phyloP scores from a whole-genome alignment of 257 asterid species.

The Lavandula angustifolia region DNA sequence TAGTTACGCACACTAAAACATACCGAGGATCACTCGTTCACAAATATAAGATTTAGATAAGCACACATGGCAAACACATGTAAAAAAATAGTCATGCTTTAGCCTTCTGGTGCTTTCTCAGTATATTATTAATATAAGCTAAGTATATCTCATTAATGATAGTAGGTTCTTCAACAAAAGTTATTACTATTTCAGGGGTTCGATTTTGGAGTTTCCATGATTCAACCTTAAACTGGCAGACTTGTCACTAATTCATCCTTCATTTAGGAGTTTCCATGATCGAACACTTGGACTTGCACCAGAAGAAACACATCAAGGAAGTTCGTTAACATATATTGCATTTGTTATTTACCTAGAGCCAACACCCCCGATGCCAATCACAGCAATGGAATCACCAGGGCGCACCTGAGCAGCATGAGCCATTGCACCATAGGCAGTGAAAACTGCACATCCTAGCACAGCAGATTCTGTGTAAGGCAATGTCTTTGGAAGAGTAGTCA shows the following conservation, averaged over 20 bases:
- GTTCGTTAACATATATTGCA: background rate
- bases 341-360: conserved; percentile 78
- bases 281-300: conserved; percentile 6
- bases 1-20: background rate
- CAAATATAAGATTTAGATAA: background rate
- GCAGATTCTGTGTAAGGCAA: conserved; percentile 95
- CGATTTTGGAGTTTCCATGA: background rate
- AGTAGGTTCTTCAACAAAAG: background rate
- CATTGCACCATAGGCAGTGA: conserved; percentile 99
- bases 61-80: conserved; percentile 1
- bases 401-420: conserved; percentile 97
- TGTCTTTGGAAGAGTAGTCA: conserved; percentile 70
- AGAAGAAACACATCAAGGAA: conserved; percentile 10
- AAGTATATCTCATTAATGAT: background rate
- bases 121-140: background rate
- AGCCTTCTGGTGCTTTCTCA: conserved; percentile 8
- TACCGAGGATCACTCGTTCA: conserved; percentile 1
- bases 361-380: conserved; percentile 97
- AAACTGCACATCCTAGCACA: conserved; percentile 93
- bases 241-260: background rate
- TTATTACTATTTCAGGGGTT: conserved; percentile 11
- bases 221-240: background rate
- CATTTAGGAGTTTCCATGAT: too few relatives aligned
- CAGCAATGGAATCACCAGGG: conserved; percentile 90
- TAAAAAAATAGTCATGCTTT: conserved; percentile 1